phyloP scores from a whole-genome alignment of 257 asterid species.

The Nicotiana undulata region DNA sequence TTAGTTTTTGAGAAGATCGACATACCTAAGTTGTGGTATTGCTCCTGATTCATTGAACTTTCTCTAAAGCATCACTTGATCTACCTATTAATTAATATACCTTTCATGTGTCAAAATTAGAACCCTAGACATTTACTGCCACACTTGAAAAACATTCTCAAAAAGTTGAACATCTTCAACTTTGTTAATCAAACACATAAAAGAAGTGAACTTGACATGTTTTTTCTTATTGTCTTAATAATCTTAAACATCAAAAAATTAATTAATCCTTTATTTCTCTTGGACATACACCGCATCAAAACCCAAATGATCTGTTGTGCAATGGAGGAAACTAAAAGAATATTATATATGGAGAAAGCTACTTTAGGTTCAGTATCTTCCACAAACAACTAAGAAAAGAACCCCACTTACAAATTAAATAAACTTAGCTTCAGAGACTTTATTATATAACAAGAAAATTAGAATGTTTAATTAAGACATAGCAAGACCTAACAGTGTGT shows the following conservation, averaged over 20 bases:
- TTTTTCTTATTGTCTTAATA: neutral
- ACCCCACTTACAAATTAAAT: constrained; percentile 15
- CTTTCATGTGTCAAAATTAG: neutral
- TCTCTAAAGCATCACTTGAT: neutral
- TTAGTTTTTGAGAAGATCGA: neutral
- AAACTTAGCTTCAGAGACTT: constrained; percentile 13
- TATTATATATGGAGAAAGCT: constrained; percentile 19
- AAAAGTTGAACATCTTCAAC: neutral
- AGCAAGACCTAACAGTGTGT: constrained; percentile 16
- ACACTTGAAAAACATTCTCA: constrained; percentile 6
- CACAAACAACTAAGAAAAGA: constrained; percentile 9
- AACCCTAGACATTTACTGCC: neutral
- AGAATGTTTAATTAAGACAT: constrained; percentile 35
- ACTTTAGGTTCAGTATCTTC: constrained; percentile 9
- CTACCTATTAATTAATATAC: neutral
- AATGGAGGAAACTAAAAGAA: constrained; percentile 25
- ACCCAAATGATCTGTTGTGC: constrained; percentile 7
- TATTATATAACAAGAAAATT: constrained; percentile 11
- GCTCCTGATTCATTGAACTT: neutral
- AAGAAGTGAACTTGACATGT: constrained; percentile 2
- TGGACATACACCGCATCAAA: constrained; percentile 17
- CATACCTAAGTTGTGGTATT: neutral
- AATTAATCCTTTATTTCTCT: constrained; percentile 5
- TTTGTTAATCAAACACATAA: neutral
- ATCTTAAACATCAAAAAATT: constrained; percentile 3